Evolutionary conservation across 2,329 filamentous ascomycete species (phyloP), one percentile per base, ranked within the genome.

Genomic region (Fusarium brachygibbosum): DNA sequence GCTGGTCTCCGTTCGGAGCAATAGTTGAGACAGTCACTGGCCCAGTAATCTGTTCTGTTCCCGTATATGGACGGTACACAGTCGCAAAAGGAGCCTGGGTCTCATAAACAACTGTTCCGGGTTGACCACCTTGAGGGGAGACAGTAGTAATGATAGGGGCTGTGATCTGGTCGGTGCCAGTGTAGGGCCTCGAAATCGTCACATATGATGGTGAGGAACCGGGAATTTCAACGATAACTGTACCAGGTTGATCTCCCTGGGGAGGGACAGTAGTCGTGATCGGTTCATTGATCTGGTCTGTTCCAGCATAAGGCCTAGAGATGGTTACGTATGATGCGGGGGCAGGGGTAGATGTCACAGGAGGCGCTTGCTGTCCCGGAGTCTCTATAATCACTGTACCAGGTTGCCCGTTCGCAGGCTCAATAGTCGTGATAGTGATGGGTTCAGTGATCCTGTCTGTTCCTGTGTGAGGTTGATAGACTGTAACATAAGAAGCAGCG

Each of bases 351-450:
- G 65, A 49, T 4, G 54, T 66, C n/a, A 60, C 41, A 13, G 65
- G 65, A 23, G 58, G 65, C 46, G 44, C 48, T 61, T 66, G 48
- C 32, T 60, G 49, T 32, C 61, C 62, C 31, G 63, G 65, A 6
- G 65, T 68, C 53, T 68, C 65, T 14, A 68, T 60, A 16, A 68
- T 66, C n/a, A 68, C 53, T 50, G 65, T 68, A 46, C 65, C 65
- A 11, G 65, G 65, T 12, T 65, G 46, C 11, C 50, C 64, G 6
- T 54, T 31, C 1, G n/a, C 17, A 5, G 65, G 65, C n/a, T 64
- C 51, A 19, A 69, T 66, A 6, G 65, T 68, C 1, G 65, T 68
- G 8, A 69, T 23, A 12, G 65, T 69, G 13, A 66, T 45, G 1
- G 65, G 53, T 6, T 44, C 49, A 17, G 65, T 69, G 19, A 68